phyloP scores from a whole-genome alignment of 75 land plant species.

The Cunninghamia lanceolata region DNA sequence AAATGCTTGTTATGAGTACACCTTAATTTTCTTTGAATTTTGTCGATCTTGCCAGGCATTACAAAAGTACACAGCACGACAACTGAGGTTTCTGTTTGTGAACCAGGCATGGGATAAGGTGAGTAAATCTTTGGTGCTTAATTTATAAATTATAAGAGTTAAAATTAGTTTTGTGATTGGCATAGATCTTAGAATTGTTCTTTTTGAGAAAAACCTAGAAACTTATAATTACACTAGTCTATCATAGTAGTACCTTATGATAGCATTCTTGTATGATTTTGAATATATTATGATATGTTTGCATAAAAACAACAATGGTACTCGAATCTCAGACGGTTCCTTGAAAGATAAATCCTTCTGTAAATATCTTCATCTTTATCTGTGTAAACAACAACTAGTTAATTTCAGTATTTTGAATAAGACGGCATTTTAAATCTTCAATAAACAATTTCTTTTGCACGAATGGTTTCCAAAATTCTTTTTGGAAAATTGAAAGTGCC shows the following conservation, averaged over 20 bases:
- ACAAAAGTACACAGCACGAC: slow-evolving; percentile 35
- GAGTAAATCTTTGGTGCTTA: neutral
- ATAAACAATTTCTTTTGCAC: too few relatives aligned
- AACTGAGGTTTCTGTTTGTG: slow-evolving; percentile 40
- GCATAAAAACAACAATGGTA: neutral
- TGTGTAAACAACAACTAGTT: too few relatives aligned
- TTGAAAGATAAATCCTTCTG: neutral
- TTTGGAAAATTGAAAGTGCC: neutral
- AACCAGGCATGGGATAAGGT: slow-evolving; percentile 51
- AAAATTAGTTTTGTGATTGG: neutral
- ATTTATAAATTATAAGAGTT: neutral
- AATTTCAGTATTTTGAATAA: too few relatives aligned
- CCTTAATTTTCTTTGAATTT: neutral
- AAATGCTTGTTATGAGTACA: neutral
- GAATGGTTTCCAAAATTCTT: neutral
- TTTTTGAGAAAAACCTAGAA: neutral
- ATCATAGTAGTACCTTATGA: neutral
- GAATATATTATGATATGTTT: neutral
- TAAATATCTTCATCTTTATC: neutral
- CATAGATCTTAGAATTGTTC: slow-evolving; percentile 1
- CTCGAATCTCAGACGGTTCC: neutral
- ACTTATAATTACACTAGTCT: neutral
- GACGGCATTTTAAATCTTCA: too few relatives aligned
- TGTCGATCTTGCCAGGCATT: slow-evolving; percentile 26
- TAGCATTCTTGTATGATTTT: neutral